A percentile compares a stretch with the other conserved stretches of the same genome.
These are phyloP conservation scores for Croton laevigatus DNA, from an alignment of 441 rosid species.

Conservation along the genomic window DNA sequence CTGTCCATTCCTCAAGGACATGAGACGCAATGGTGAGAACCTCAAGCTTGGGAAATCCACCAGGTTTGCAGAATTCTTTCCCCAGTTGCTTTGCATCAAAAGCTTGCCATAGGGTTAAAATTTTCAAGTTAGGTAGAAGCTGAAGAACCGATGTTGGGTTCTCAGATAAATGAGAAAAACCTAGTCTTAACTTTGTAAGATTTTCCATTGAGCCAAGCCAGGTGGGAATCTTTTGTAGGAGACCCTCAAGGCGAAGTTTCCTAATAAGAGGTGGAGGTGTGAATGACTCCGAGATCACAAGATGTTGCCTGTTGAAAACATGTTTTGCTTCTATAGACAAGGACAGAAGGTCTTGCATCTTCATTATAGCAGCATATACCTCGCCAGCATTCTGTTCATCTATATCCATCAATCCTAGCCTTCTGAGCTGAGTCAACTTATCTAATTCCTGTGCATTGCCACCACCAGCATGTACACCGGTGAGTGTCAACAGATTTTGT, in stretches of 20 bases:
- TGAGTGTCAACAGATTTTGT: slow-evolving; percentile 30
- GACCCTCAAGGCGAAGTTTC: slow-evolving; percentile 37
- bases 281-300: slow-evolving; percentile 30
- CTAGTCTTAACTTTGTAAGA: slow-evolving; percentile 33
- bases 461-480: slow-evolving; percentile 31
- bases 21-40: slow-evolving; percentile 35
- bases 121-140: slow-evolving; percentile 34
- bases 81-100: slow-evolving; percentile 33
- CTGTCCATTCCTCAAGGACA: slow-evolving; percentile 39
- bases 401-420: slow-evolving; percentile 35
- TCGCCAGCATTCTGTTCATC: slow-evolving; percentile 26
- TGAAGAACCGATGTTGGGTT: slow-evolving; percentile 38
- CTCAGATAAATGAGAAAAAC: slow-evolving; percentile 35
- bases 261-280: slow-evolving; percentile 34
- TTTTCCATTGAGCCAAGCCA: slow-evolving; percentile 37
- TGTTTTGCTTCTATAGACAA: slow-evolving; percentile 33
- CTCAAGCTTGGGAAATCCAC: slow-evolving; percentile 42
- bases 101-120: slow-evolving; percentile 34
- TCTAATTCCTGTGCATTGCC: slow-evolving; percentile 29
- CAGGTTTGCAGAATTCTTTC: slow-evolving; percentile 40
- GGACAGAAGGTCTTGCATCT: slow-evolving; percentile 33
- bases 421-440: slow-evolving; percentile 31
- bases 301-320: slow-evolving; percentile 3
- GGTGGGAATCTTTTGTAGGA: slow-evolving; percentile 25
- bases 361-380: slow-evolving; percentile 30